Evolutionary conservation across 75 land plant genomes (phyloP).

Genomic region (Pinus tabuliformis): DNA sequence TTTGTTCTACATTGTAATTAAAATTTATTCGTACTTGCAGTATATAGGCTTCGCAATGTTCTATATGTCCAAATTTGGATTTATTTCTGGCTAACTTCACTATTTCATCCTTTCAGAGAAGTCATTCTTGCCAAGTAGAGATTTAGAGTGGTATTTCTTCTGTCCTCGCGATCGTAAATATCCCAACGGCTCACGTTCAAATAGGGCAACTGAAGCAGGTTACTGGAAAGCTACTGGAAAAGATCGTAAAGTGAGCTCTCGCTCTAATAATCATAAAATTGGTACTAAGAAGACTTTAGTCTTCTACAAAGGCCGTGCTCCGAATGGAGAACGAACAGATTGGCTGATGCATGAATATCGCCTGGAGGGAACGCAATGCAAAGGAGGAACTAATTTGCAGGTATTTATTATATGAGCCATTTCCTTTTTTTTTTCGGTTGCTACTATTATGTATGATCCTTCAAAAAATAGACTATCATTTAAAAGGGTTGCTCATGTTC

Average conservation of each 20-base stretch:
- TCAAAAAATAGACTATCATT: background rate
- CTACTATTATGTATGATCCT: background rate
- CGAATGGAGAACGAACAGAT: conserved; percentile 9
- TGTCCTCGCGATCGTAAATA: conserved; percentile 7
- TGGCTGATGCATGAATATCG: conserved; percentile 23
- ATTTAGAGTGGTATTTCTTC: conserved; percentile 19
- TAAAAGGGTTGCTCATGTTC: background rate
- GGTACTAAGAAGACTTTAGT: conserved; percentile 14
- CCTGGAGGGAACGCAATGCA: background rate
- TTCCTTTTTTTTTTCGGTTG: background rate
- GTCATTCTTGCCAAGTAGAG: conserved; percentile 8
- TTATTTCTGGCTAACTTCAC: background rate
- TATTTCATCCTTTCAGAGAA: background rate
- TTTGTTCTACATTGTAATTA: background rate
- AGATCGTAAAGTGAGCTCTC: conserved; percentile 18
- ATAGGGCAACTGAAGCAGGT: conserved; percentile 27
- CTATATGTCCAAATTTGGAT: background rate
- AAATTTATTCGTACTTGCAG: background rate
- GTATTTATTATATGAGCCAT: background rate
- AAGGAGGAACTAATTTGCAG: conserved; percentile 13
- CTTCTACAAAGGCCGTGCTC: conserved; percentile 21
- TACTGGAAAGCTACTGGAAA: conserved; percentile 38
- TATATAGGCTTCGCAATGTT: background rate
- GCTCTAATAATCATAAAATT: conserved; percentile 8
- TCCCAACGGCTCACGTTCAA: conserved; percentile 24